Evolutionary conservation across 306 rosid genomes (phyloP).

Genomic region (Cucurbita moschata): DNA sequence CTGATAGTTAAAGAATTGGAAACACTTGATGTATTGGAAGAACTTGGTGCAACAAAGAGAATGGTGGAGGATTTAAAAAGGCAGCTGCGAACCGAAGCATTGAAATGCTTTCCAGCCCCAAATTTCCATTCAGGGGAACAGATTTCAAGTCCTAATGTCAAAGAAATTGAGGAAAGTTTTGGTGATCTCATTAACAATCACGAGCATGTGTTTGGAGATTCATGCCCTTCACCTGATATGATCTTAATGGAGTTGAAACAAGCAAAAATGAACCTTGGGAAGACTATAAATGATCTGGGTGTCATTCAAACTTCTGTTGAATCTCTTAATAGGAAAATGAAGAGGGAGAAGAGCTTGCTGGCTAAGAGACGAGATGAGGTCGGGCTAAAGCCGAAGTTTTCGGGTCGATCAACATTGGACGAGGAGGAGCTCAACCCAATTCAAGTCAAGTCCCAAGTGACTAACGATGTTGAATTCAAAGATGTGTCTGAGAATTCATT

Average conservation of each 20-base stretch:
- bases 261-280: conserved; percentile 67
- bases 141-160: conserved; percentile 25
- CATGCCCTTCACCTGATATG: conserved; percentile 44
- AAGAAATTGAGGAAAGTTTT: conserved; percentile 38
- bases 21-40: conserved; percentile 92
- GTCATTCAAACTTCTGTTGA: conserved; percentile 70
- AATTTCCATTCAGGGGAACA: conserved; percentile 20
- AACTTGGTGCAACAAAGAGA: conserved; percentile 69
- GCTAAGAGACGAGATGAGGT: conserved; percentile 31
- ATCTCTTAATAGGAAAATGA: conserved; percentile 68
- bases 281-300: conserved; percentile 70
- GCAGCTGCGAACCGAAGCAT: conserved; percentile 64
- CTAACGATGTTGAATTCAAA: background rate
- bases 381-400: background rate
- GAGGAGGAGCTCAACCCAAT: background rate
- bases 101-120: conserved; percentile 31
- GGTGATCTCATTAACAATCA: conserved; percentile 14
- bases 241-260: conserved; percentile 62
- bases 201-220: conserved; percentile 24
- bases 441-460: background rate
- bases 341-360: conserved; percentile 51
- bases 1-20: conserved; percentile 87
- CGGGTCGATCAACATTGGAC: background rate
- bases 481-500: background rate
- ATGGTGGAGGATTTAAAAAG: conserved; percentile 70